Percentiles rank a stretch among this genome's conserved stretches.
Conservation (phyloP, 164 flowering plant genomes). For the Vitis amurensis region DNA sequence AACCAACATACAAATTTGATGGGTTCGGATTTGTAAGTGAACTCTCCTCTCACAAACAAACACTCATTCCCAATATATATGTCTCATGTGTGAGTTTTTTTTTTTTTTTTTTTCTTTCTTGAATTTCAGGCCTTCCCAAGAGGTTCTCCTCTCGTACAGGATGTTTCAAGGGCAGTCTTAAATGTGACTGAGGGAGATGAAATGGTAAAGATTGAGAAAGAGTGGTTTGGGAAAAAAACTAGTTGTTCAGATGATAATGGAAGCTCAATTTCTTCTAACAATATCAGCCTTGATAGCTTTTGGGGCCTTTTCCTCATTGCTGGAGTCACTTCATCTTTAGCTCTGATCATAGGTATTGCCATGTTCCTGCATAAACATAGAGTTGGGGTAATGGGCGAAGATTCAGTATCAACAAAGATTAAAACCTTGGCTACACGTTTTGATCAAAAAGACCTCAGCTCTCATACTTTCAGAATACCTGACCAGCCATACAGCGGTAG, state of each 20-base stretch:
- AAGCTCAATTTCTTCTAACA: slow-evolving; percentile 2
- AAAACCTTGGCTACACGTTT: not conserved
- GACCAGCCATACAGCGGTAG: no score
- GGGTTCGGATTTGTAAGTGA: slow-evolving; percentile 30
- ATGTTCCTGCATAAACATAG: no score
- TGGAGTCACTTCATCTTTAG: slow-evolving; percentile 28
- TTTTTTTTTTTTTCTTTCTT: no score
- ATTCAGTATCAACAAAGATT: slow-evolving; percentile 2
- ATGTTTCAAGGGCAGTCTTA: slow-evolving; percentile 40
- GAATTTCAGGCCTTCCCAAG: slow-evolving; percentile 31
- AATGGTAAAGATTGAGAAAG: slow-evolving; percentile 27
- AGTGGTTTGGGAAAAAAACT: slow-evolving; percentile 26
- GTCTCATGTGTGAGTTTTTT: no score
- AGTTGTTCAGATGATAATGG: slow-evolving; percentile 10
- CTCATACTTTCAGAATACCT: not conserved
- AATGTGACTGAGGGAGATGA: slow-evolving; percentile 26
- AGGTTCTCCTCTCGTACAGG: slow-evolving; percentile 37
- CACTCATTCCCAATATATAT: not conserved
- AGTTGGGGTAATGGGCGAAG: not conserved
- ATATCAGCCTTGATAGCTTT: slow-evolving; percentile 29
- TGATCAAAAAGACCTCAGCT: slow-evolving; percentile 1
- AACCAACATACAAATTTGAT: slow-evolving; percentile 18
- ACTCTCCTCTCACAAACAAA: not conserved
- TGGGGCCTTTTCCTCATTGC: slow-evolving; percentile 50
- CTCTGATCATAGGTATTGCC: slow-evolving; percentile 11